Percentiles rank a stretch among this genome's conserved stretches.
Evolutionary conservation across 75 land plant genomes (phyloP).

Genomic region (Cryptomeria japonica): DNA sequence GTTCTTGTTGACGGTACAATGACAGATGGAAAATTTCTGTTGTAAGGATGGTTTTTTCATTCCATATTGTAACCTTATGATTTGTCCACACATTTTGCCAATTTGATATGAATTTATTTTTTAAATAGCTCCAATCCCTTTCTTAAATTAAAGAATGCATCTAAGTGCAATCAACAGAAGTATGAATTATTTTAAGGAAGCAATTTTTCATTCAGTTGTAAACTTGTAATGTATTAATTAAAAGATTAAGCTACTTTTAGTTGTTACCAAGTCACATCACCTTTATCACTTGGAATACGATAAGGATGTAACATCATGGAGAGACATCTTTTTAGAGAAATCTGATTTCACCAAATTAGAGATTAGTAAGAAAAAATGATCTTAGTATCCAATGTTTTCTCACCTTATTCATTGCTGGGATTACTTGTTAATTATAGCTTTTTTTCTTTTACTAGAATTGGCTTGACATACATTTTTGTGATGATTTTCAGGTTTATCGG

Average conservation of each 20-base stretch:
- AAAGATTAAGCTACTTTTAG: neutral
- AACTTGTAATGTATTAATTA: neutral
- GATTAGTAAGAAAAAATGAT: neutral
- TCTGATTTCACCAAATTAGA: neutral
- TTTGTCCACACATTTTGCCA: neutral
- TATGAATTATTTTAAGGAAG: neutral
- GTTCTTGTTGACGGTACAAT: neutral
- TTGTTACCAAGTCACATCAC: neutral
- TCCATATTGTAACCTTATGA: neutral
- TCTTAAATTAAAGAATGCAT: neutral
- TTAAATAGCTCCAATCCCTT: neutral
- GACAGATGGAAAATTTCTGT: neutral
- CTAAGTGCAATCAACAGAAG: neutral
- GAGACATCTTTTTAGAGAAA: neutral
- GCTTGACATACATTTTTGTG: neutral
- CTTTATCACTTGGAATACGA: too few relatives aligned
- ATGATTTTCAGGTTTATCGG: constrained; percentile 49
- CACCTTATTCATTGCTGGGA: neutral
- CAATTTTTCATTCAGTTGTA: neutral
- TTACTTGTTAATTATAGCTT: neutral
- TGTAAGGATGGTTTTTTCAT: neutral
- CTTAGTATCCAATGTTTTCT: too few relatives aligned
- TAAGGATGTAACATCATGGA: neutral
- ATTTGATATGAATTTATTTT: neutral
- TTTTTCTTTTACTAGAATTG: neutral